Evolutionary conservation across 1,139 yeast species (phyloP).

Genomic region (Nakaseomyces sp.): DNA sequence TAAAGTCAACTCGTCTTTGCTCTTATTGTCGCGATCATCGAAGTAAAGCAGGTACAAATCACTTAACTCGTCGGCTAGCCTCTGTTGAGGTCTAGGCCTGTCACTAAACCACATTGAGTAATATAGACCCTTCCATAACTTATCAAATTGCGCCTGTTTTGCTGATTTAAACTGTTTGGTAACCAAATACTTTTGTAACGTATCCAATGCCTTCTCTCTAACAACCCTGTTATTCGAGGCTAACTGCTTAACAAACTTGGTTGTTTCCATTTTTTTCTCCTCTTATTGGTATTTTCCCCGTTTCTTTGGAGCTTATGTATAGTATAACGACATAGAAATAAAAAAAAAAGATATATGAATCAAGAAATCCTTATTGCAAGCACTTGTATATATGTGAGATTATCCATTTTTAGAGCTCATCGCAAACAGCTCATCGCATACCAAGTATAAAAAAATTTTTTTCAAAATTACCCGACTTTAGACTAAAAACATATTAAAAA

Average conservation of each 20-base stretch:
- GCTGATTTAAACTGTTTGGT: conserved; percentile 33
- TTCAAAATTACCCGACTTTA: background rate
- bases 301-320: no score
- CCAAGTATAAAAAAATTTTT: background rate
- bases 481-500: background rate
- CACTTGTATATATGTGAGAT: no score
- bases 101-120: conserved; percentile 96
- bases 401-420: conserved; percentile 6
- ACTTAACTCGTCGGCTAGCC: conserved; percentile 68
- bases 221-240: conserved; percentile 52
- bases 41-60: conserved; percentile 38
- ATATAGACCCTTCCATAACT: conserved; percentile 89
- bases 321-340: no score
- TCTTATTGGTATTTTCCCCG: background rate
- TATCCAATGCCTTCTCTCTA: conserved; percentile 67
- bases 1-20: conserved; percentile 30
- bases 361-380: no score
- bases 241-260: conserved; percentile 62
- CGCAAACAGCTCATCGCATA: conserved; percentile 4
- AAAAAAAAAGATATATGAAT: no score
- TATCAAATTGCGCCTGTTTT: conserved; percentile 54
- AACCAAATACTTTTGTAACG: conserved; percentile 52
- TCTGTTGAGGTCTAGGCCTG: conserved; percentile 83
- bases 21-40: conserved; percentile 15
- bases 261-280: conserved; percentile 28